Percentiles rank a stretch among this genome's conserved stretches.
Evolutionary conservation across 2,329 filamentous ascomycete species (phyloP).

Genomic region (Lecanicillium sp.): DNA sequence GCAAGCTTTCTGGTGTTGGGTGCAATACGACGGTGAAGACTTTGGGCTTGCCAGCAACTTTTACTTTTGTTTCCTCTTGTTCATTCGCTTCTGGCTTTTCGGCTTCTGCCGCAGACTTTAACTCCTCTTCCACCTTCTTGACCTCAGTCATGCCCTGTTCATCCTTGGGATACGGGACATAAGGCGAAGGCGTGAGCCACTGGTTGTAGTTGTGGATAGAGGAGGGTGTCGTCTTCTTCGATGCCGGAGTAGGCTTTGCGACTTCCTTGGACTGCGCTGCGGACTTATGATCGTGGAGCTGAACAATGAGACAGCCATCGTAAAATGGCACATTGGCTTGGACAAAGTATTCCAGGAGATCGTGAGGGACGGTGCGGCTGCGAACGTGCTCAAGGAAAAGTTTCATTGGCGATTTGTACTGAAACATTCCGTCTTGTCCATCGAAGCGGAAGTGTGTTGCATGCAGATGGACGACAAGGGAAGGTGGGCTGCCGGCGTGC

Average conservation of each 20-base stretch:
- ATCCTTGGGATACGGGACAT: constrained; percentile 67
- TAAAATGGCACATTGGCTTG: constrained; percentile 74
- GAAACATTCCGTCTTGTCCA: constrained; percentile 85
- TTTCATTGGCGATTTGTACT: constrained; percentile 88
- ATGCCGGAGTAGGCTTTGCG: constrained; percentile 43
- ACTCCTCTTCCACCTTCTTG: constrained; percentile 33
- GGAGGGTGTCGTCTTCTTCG: constrained; percentile 60
- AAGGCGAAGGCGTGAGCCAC: constrained; percentile 84
- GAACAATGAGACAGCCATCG: constrained; percentile 90
- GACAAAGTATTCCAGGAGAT: constrained; percentile 74
- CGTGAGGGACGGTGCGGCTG: constrained; percentile 75
- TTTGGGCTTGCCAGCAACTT: constrained; percentile 50
- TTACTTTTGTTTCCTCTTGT: constrained; percentile 33
- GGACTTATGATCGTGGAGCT: constrained; percentile 83
- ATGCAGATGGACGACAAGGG: constrained; percentile 80
- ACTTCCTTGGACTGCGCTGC: constrained; percentile 54
- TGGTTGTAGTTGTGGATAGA: constrained; percentile 91
- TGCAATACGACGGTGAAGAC: constrained; percentile 77
- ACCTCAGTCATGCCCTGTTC: constrained; percentile 34
- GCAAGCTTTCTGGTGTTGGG: constrained; percentile 69
- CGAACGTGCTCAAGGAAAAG: constrained; percentile 71
- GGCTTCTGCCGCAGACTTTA: constrained; percentile 16
- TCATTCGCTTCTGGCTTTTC: constrained; percentile 27
- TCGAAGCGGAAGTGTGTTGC: constrained; percentile 86
- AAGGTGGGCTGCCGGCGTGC: constrained; percentile 68